These are phyloP conservation scores for Fusarium brachygibbosum DNA, from an alignment of 2,329 filamentous ascomycete genomes.

Conservation along the genomic window DNA sequence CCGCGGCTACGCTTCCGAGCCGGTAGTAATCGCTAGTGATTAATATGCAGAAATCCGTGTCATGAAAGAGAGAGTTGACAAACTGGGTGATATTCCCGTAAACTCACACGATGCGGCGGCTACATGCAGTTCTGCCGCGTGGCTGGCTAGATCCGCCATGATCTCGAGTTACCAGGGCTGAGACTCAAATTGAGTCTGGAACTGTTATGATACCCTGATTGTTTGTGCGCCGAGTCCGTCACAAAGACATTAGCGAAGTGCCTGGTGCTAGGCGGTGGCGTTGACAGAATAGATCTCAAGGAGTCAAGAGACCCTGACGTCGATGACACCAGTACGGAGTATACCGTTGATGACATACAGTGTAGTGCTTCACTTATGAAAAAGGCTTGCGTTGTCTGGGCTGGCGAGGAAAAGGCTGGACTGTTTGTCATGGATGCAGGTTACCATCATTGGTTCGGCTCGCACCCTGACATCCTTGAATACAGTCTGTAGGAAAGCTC, in stretches of 20 bases:
- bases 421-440: not conserved
- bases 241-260: slow-evolving; percentile 9
- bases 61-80: not conserved
- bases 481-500: not conserved
- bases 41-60: not conserved
- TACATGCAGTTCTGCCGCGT: slow-evolving; percentile 33
- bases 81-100: not conserved
- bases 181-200: not conserved
- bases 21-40: not conserved
- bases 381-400: not conserved
- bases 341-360: not conserved
- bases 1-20: not conserved
- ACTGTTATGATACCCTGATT: slow-evolving; percentile 6
- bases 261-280: slow-evolving; percentile 16
- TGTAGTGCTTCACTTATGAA: not conserved
- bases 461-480: not conserved
- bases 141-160: slow-evolving; percentile 35
- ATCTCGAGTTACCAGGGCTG: slow-evolving; percentile 16
- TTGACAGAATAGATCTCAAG: slow-evolving; percentile 3
- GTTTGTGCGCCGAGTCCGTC: slow-evolving; percentile 28
- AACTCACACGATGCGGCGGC: slow-evolving; percentile 10
- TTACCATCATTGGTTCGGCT: not conserved
- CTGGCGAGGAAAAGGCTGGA: not conserved
- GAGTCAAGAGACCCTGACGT: not conserved
- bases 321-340: not conserved